A percentile compares a stretch with the other conserved stretches of the same genome.
phyloP scores from a whole-genome alignment of 306 rosid species.

The Rubus parviflorus region DNA sequence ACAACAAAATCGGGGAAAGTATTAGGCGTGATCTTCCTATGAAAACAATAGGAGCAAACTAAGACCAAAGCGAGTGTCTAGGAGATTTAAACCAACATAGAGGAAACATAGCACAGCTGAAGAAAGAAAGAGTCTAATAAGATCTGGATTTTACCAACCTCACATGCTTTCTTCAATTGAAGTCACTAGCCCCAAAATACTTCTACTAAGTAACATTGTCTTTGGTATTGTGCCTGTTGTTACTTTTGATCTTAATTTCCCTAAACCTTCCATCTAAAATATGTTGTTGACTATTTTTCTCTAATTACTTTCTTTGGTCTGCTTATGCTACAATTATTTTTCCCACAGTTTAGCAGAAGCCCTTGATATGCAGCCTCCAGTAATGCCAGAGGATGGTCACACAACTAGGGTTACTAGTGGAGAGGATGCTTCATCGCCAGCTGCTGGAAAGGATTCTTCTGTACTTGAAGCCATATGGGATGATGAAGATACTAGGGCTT shows the following conservation, averaged over 20 bases:
- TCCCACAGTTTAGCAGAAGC: conserved; percentile 91
- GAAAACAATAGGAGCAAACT: background rate
- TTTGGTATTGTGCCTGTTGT: background rate
- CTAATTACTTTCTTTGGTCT: background rate
- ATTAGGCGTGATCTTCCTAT: background rate
- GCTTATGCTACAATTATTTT: conserved; percentile 19
- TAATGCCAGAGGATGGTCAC: conserved; percentile 98
- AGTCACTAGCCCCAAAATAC: background rate
- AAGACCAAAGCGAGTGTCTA: background rate
- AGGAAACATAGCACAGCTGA: background rate
- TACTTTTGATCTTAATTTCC: background rate
- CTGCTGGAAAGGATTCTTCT: conserved; percentile 83
- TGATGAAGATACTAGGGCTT: conserved; percentile 93
- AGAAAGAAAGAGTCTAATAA: background rate
- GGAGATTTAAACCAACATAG: background rate
- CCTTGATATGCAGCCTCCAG: conserved; percentile 98
- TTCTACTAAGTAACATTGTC: background rate
- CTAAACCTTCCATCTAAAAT: background rate
- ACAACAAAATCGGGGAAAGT: background rate
- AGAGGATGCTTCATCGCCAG: conserved; percentile 81
- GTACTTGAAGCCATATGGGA: conserved; percentile 89
- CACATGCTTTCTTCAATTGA: background rate
- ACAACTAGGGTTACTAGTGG: conserved; percentile 92
- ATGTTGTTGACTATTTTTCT: conserved; percentile 5
- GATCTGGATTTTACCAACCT: background rate